A percentile compares a stretch with the other conserved stretches of the same genome.
phyloP scores from a whole-genome alignment of 2,329 filamentous ascomycete genomes.

The Aspergillus vadensis region DNA sequence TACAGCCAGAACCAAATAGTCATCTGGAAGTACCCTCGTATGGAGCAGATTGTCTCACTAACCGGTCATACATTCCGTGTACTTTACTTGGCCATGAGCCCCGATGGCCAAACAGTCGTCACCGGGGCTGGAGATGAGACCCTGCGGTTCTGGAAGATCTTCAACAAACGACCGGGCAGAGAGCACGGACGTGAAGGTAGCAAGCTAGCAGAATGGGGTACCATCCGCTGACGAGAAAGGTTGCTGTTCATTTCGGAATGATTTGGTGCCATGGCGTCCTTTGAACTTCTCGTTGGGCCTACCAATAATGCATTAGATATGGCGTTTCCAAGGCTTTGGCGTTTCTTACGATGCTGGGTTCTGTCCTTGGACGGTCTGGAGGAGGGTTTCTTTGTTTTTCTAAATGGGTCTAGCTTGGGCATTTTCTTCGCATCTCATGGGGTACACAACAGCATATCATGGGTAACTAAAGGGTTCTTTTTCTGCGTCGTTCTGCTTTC shows the following conservation, averaged over 20 bases:
- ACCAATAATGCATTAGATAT: constrained; percentile 36
- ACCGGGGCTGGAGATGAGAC: constrained; percentile 97
- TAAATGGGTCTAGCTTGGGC: constrained; percentile 26
- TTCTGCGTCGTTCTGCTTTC: constrained; percentile 15
- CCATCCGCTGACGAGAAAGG: constrained; percentile 63
- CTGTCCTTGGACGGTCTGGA: constrained; percentile 29
- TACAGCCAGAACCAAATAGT: constrained; percentile 99
- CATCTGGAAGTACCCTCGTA: constrained; percentile 98
- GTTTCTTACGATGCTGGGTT: constrained; percentile 27
- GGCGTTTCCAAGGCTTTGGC: constrained; percentile 35
- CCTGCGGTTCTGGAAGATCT: constrained; percentile 93
- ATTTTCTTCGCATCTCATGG: constrained; percentile 34
- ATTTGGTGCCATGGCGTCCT: constrained; percentile 18
- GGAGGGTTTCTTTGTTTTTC: constrained; percentile 15
- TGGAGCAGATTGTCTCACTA: constrained; percentile 93
- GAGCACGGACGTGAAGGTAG: constrained; percentile 67
- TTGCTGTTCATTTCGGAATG: background rate
- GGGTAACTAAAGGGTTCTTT: constrained; percentile 21
- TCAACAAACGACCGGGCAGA: constrained; percentile 76
- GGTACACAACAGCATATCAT: constrained; percentile 26
- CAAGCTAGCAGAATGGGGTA: constrained; percentile 75
- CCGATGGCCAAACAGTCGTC: constrained; percentile 88
- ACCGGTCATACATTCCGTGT: constrained; percentile 97
- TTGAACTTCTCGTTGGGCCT: constrained; percentile 19
- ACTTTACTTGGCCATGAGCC: constrained; percentile 94